Base-by-base conservation (phyloP, 164 flowering plant species). In the grape (Vitis vinifera) region DNA sequence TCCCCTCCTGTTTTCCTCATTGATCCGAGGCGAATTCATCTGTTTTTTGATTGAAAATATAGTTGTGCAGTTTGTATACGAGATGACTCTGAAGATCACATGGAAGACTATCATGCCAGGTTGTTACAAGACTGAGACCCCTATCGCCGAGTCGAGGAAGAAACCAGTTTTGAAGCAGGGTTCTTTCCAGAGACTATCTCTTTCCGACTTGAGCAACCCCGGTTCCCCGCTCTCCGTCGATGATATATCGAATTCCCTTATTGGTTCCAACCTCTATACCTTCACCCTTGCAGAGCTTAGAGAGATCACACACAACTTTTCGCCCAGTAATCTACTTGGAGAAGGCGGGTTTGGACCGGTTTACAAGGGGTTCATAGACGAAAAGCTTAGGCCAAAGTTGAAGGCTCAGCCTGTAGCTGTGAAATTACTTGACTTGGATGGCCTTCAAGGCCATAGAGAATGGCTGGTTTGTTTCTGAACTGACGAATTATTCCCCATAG, bases 271-370 rank as follows among this genome's bases (percentile, higher is more conserved):
- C 63, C 86, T 89, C 60, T 82, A 84, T 55, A 59, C 67, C 10
- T 91, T 89, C 65, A 88, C 87, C 0, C 57, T 77, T 3, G 60
- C 71, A 8, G 97, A 93, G 77, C 81, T 93, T n/a, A 77, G 77
- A 63, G 59, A 64, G 47, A 82, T 89, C 11, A 89, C 98, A 0
- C 75, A 75, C 19, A 79, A 63, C 61, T 91, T 89, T 79, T 80
- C 92, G 0, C 67, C 83, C 0, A 75, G 78, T 58, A 87, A 87
- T 69, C 73, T 86, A 30, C 74, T 93, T 3, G 97, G 94, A 0
- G 93, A 87, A 69, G 98, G 97, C 4, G 98, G 98, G 69, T 93
- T 93, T 30, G 98, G 98, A 0, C 87, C 92, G 0, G 98, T 93
- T 47, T 83, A 89, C 63, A 93, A 93, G 68, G 98, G 98, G 7